phyloP scores from a whole-genome alignment of 225 moss, liverwort and hornwort genomes.

The Asterella californica region DNA sequence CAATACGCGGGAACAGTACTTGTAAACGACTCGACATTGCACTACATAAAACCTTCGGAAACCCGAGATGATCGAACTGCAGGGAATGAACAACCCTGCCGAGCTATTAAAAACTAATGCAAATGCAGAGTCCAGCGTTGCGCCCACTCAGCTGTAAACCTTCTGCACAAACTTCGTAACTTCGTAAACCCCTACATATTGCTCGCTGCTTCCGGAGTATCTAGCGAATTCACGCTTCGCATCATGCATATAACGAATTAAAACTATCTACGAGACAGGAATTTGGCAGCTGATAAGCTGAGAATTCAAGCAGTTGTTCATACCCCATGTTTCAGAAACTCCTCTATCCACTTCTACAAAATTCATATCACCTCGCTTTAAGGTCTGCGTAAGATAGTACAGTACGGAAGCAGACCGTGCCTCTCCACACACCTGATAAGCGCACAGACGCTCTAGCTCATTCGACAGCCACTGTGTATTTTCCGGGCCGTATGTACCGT shows the following conservation, averaged over 20 bases:
- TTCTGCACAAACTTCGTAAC: neutral
- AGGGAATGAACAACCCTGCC: neutral
- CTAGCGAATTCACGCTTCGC: neutral
- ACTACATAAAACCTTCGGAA: neutral
- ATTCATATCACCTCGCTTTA: neutral
- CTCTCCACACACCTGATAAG: slow-evolving; percentile 55
- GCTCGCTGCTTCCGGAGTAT: neutral
- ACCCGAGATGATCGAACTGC: too few relatives aligned
- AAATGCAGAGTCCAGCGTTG: neutral
- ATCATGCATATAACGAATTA: neutral
- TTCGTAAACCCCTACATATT: neutral
- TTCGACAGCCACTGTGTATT: slow-evolving; percentile 72
- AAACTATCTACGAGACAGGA: neutral
- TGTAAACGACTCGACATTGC: neutral
- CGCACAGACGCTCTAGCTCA: slow-evolving; percentile 76
- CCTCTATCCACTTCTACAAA: neutral
- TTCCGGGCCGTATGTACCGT: slow-evolving; percentile 42
- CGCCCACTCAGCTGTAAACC: neutral
- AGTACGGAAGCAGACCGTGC: neutral
- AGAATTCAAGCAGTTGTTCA: neutral
- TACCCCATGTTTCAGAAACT: neutral
- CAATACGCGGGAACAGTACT: neutral
- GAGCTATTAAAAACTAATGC: neutral
- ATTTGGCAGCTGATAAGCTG: neutral
- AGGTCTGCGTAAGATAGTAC: neutral